Percentiles rank a stretch among this genome's conserved stretches.
Conservation (phyloP, 225 moss, liverwort and hornwort species). For the Pseudisothecium myosuroides region DNA sequence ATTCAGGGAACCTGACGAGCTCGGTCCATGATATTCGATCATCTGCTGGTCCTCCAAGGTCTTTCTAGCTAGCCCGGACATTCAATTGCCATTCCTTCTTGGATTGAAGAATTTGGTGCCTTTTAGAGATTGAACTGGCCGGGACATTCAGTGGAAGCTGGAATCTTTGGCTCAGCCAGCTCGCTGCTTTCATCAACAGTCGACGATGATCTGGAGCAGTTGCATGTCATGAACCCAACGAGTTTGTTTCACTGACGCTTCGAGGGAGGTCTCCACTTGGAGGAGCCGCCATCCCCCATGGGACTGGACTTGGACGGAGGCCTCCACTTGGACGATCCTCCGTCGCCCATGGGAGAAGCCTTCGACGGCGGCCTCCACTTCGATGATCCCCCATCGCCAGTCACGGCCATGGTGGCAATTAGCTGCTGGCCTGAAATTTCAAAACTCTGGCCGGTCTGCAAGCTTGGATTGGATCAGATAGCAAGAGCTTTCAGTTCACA, state of each 20-base stretch:
- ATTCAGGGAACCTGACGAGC: neutral
- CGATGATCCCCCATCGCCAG: neutral
- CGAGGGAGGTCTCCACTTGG: neutral
- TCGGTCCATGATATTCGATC: neutral
- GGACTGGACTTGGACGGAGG: neutral
- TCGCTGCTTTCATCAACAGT: no score
- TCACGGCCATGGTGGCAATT: neutral
- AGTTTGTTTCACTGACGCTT: neutral
- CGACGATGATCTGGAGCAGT: neutral
- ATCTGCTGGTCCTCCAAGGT: neutral
- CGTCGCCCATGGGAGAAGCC: neutral
- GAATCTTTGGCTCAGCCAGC: no score
- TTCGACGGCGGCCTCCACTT: neutral
- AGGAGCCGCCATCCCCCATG: neutral
- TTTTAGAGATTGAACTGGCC: accelerated
- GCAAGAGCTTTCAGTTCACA: neutral
- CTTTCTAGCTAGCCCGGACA: neutral
- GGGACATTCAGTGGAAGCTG: neutral
- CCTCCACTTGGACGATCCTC: neutral
- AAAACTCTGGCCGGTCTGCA: neutral
- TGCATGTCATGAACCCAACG: neutral
- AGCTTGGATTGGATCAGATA: neutral
- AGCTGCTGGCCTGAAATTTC: neutral
- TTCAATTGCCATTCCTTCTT: neutral
- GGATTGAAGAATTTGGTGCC: neutral